Conservation (phyloP, 73 alveolate species). For the Tetrahymena thermophila region DNA sequence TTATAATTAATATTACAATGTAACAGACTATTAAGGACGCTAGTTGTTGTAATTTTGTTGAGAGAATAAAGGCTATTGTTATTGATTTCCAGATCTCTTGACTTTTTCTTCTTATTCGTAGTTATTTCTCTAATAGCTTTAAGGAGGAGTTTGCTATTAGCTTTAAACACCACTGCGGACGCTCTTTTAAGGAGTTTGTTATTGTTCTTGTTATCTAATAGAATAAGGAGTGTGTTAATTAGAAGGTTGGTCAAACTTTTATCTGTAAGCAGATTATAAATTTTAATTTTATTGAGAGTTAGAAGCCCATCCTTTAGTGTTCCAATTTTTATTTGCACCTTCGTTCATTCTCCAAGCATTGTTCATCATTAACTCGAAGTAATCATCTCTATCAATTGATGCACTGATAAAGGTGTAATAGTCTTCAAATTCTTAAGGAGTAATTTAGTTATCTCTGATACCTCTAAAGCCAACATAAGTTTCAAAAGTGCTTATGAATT, state of each 20-base stretch:
- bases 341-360: slow-evolving; percentile 74
- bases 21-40: not conserved
- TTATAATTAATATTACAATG: not conserved
- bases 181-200: not conserved
- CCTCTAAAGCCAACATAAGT: slow-evolving; percentile 26
- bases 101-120: not conserved
- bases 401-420: slow-evolving; percentile 56
- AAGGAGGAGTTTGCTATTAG: not conserved
- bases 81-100: not conserved
- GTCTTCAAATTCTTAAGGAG: slow-evolving; percentile 53
- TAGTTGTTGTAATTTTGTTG: not conserved
- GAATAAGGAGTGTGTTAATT: not conserved
- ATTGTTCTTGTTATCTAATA: not conserved
- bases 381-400: slow-evolving; percentile 78
- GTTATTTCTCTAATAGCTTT: not conserved
- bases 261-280: not conserved
- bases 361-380: slow-evolving; percentile 68
- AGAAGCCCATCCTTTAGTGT: slow-evolving; percentile 46
- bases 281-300: not conserved
- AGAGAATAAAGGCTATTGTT: not conserved
- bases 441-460: not conserved
- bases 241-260: not conserved
- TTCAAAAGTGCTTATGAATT: slow-evolving; percentile 52
- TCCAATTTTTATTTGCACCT: slow-evolving; percentile 16
- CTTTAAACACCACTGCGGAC: not conserved